Percentiles rank a stretch among this genome's conserved stretches.
Evolutionary conservation across 2,329 filamentous ascomycete species (phyloP).

Genomic region (Macrophomina phaseolina): DNA sequence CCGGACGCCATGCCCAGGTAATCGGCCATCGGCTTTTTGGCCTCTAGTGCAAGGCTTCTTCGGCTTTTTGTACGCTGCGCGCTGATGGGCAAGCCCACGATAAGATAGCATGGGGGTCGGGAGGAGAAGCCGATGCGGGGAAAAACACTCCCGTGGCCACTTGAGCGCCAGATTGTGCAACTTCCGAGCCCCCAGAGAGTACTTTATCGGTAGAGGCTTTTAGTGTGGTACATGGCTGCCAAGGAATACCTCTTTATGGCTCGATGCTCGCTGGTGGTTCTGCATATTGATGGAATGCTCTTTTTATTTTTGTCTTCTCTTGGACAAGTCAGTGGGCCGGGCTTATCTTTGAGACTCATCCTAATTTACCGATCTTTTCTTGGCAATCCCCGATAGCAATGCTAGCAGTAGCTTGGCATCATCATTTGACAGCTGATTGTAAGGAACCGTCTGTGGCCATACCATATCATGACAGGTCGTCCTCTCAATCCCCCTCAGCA

Average conservation of each 20-base stretch:
- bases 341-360: not conserved
- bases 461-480: not conserved
- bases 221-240: too few relatives aligned
- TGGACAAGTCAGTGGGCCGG: too few relatives aligned
- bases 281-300: too few relatives aligned
- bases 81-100: not conserved
- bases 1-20: not conserved
- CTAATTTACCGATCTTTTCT: not conserved
- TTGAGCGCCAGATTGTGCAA: not conserved
- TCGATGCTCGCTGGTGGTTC: too few relatives aligned
- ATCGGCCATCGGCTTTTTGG: not conserved
- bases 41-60: not conserved
- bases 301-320: too few relatives aligned
- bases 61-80: not conserved
- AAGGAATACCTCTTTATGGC: too few relatives aligned
- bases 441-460: not conserved
- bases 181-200: not conserved
- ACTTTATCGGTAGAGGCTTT: too few relatives aligned
- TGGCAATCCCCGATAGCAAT: not conserved
- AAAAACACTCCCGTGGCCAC: not conserved
- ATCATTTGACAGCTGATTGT: not conserved
- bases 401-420: not conserved
- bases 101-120: not conserved
- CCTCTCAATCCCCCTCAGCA: not conserved
- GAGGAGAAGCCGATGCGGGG: slow-evolving; percentile 4